These are phyloP conservation scores for Leccinum uliginosum DNA, from an alignment of 768 basidiomycete genomes.

Conservation along the genomic window DNA sequence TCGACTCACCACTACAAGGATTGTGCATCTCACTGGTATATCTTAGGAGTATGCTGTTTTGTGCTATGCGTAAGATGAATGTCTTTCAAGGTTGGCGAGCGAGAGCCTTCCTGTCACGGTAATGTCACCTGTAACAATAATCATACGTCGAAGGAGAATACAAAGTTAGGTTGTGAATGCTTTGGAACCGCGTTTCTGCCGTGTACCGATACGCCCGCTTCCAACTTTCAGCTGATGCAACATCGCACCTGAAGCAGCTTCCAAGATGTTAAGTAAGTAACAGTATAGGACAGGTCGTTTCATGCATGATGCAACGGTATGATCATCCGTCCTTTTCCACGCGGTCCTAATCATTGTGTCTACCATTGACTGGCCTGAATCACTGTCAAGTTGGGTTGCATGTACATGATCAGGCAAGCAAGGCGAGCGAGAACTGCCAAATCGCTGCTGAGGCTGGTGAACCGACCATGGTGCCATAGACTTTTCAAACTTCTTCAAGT, in stretches of 20 bases:
- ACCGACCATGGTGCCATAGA: too few relatives aligned
- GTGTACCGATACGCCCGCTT: not conserved
- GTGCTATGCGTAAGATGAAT: slow-evolving; percentile 29
- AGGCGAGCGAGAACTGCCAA: too few relatives aligned
- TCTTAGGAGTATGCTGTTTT: slow-evolving; percentile 40
- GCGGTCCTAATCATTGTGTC: too few relatives aligned
- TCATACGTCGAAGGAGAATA: slow-evolving; percentile 3
- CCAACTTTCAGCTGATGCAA: not conserved
- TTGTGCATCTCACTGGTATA: not conserved
- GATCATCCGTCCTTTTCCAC: too few relatives aligned
- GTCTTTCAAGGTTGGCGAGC: not conserved
- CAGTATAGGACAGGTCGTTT: too few relatives aligned
- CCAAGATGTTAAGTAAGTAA: not conserved
- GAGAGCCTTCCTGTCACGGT: not conserved
- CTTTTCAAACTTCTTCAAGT: too few relatives aligned
- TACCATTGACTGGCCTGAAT: too few relatives aligned
- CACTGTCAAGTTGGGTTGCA: too few relatives aligned
- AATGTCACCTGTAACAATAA: slow-evolving; percentile 8
- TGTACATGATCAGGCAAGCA: too few relatives aligned
- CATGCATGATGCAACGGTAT: too few relatives aligned
- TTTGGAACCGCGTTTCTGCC: not conserved
- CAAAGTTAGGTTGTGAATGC: not conserved
- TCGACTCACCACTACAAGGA: not conserved
- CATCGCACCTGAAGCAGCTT: not conserved
- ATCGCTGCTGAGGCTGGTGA: too few relatives aligned